A percentile compares a stretch with the other conserved stretches of the same genome.
Evolutionary conservation across 495 filamentous ascomycete genomes (phyloP).

Genomic region (Paragyromitra xinjiangensis): DNA sequence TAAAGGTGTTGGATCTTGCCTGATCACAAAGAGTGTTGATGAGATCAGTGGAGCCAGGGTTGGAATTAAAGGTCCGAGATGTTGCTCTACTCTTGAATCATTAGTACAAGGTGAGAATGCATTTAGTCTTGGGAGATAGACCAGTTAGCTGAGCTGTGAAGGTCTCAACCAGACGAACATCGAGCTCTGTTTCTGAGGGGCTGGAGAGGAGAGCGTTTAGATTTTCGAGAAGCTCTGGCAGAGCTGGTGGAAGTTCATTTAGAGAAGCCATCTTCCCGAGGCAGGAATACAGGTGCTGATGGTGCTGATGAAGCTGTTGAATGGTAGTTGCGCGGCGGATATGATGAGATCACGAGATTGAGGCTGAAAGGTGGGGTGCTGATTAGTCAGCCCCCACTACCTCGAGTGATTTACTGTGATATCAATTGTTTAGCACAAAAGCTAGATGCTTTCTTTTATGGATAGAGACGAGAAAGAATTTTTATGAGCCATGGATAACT

Average conservation of each 20-base stretch:
- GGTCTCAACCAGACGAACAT: slow-evolving; percentile 47
- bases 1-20: slow-evolving; percentile 43
- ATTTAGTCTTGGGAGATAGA: slow-evolving; percentile 2
- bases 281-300: not conserved
- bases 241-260: slow-evolving; percentile 13
- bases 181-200: slow-evolving; percentile 35
- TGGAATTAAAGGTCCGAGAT: slow-evolving; percentile 34
- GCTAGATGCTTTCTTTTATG: not conserved
- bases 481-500: not conserved
- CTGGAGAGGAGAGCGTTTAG: slow-evolving; percentile 38
- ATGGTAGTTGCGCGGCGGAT: not conserved
- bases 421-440: not conserved
- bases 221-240: slow-evolving; percentile 33
- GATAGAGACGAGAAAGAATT: not conserved
- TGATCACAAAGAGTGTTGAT: slow-evolving; percentile 24
- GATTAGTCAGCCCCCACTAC: slow-evolving; percentile 31
- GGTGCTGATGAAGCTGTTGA: not conserved
- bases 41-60: slow-evolving; percentile 43
- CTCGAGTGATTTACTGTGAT: not conserved
- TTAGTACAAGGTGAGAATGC: slow-evolving; percentile 17
- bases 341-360: not conserved
- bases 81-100: slow-evolving; percentile 23
- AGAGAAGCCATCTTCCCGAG: slow-evolving; percentile 18
- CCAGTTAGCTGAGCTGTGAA: slow-evolving; percentile 49
- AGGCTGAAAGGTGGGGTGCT: slow-evolving; percentile 11